A percentile compares a stretch with the other conserved stretches of the same genome.
Evolutionary conservation across 176 grass and related monocot genomes (phyloP).

Genomic region (Oryza meyeriana): DNA sequence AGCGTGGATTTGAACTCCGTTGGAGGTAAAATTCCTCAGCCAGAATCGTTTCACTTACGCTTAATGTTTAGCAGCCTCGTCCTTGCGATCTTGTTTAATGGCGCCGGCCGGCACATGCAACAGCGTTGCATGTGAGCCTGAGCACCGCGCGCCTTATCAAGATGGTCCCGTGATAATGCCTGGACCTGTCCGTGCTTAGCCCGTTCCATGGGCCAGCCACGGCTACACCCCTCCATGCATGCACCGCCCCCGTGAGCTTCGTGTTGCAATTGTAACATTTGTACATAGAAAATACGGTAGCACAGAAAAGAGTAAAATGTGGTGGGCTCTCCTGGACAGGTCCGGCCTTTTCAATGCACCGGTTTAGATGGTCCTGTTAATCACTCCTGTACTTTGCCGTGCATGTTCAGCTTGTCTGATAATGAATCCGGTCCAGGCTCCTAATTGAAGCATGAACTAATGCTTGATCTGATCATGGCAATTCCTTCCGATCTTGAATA

Average conservation of each 20-base stretch:
- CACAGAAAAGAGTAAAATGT: neutral
- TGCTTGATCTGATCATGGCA: neutral
- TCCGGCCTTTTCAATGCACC: neutral
- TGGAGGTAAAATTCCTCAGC: constrained; percentile 59
- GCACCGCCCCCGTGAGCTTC: constrained; percentile 9
- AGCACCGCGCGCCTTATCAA: constrained; percentile 26
- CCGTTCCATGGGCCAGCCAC: neutral
- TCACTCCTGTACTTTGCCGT: neutral
- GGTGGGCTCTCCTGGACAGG: neutral
- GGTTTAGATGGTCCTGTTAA: neutral
- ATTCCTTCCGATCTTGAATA: constrained; percentile 2
- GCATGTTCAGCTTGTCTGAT: neutral
- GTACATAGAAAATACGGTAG: neutral
- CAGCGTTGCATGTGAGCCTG: constrained; percentile 39
- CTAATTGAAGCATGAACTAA: neutral
- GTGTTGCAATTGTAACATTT: neutral
- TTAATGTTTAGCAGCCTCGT: constrained; percentile 7
- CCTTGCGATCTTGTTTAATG: constrained; percentile 28
- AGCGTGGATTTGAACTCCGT: constrained; percentile 93
- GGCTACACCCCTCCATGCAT: neutral
- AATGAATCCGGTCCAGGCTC: neutral
- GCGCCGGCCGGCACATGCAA: constrained; percentile 33
- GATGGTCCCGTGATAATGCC: constrained; percentile 28
- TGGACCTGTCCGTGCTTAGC: constrained; percentile 3
- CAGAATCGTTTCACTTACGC: neutral